Conservation (phyloP, 83 land plant genomes). For the Diphasiastrum complanatum region DNA sequence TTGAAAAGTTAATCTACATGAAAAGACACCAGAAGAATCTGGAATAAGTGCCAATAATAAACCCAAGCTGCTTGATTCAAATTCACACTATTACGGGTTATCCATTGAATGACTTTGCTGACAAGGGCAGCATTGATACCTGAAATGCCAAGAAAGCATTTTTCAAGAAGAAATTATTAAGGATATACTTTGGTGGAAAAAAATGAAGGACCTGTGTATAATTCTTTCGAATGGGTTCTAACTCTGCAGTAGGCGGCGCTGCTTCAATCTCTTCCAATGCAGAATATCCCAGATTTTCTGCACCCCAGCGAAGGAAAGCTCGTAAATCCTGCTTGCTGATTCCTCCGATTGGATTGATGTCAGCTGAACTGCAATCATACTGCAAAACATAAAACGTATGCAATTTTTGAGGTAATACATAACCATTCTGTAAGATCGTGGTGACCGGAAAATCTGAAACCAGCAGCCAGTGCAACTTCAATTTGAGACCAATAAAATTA, state of each 20-base stretch:
- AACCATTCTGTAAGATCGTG: too few species aligned
- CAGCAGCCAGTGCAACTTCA: too few species aligned
- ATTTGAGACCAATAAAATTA: too few species aligned
- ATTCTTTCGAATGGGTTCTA: conserved; percentile 84
- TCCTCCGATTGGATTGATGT: conserved; percentile 98
- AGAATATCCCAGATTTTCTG: conserved; percentile 61
- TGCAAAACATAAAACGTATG: conserved; percentile 22
- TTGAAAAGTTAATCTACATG: too few species aligned
- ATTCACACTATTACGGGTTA: too few species aligned
- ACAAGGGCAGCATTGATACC: too few species aligned
- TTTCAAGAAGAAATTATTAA: too few species aligned
- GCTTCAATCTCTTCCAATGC: conserved; percentile 84
- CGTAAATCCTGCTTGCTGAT: conserved; percentile 95
- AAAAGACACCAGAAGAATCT: not conserved
- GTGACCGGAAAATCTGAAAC: too few species aligned
- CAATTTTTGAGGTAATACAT: not conserved
- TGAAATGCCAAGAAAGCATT: too few species aligned
- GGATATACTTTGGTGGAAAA: conserved; percentile 7
- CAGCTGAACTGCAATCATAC: conserved; percentile 99
- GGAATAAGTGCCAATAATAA: too few species aligned
- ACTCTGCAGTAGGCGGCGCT: conserved; percentile 99
- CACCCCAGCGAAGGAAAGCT: conserved; percentile 88
- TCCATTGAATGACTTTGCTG: too few species aligned
- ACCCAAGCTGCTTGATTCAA: too few species aligned
- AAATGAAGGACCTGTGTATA: conserved; percentile 59